Evolutionary conservation across 805 yeast genomes (phyloP).

Genomic region (Yamadazyma olivae): DNA sequence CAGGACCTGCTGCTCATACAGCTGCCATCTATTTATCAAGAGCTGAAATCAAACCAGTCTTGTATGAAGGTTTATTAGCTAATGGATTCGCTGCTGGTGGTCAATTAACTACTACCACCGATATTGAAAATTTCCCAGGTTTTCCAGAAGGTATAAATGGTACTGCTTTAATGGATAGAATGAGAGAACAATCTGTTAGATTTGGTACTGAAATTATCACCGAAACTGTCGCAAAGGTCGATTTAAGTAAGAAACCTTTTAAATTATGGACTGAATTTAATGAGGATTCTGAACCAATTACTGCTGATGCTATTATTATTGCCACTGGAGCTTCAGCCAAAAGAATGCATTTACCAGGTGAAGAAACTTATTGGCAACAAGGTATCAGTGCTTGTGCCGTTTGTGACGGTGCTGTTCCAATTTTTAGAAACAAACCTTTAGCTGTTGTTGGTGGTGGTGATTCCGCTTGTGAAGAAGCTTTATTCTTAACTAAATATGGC

Average conservation of each 20-base stretch:
- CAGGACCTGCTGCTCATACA: conserved; percentile 99
- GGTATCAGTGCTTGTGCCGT: conserved; percentile 99
- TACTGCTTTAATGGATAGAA: conserved; percentile 82
- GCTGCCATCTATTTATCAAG: conserved; percentile 97
- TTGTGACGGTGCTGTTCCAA: conserved; percentile 99
- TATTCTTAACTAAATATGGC: conserved; percentile 95
- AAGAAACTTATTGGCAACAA: conserved; percentile 97
- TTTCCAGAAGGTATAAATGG: conserved; percentile 94
- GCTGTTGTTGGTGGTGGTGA: conserved; percentile 99
- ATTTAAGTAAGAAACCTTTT: conserved; percentile 84
- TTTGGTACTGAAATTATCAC: conserved; percentile 95
- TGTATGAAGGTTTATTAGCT: conserved; percentile 96
- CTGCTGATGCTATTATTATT: conserved; percentile 87
- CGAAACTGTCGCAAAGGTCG: conserved; percentile 92
- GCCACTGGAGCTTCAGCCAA: conserved; percentile 99
- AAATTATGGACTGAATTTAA: conserved; percentile 95
- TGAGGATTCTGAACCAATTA: conserved; percentile 87
- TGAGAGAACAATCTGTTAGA: conserved; percentile 82
- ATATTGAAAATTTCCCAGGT: conserved; percentile 98
- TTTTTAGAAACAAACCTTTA: conserved; percentile 95
- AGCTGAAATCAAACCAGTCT: conserved; percentile 90
- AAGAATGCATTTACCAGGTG: conserved; percentile 93
- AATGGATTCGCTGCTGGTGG: conserved; percentile 99
- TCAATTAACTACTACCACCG: conserved; percentile 97
- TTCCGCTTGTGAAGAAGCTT: conserved; percentile 99